Evolutionary conservation across 495 filamentous ascomycete species (phyloP), one percentile per base, ranked within the genome.

Genomic region (Chaetomium tenue): DNA sequence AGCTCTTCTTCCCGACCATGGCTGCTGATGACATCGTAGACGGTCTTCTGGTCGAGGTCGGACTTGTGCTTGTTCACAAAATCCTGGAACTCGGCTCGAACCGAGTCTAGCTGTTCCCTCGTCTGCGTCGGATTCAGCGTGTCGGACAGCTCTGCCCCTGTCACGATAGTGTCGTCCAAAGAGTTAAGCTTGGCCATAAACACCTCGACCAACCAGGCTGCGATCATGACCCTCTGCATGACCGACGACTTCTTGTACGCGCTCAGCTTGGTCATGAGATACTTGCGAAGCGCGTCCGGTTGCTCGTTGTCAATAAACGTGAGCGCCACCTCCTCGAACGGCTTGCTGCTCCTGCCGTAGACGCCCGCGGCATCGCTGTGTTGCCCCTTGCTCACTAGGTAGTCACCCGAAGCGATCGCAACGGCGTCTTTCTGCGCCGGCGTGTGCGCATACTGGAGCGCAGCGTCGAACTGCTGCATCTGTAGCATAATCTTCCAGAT

Each of bases 181-280:
- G 89, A 88, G 70, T 98, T 97, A 37, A 98, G 81, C 76, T 97
- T 97, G 3, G 91, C 89, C 94, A 98, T 98, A 75, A 94, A 98
- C 8, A 97, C 82, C 68, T 98, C 94, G 20, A 97, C 82, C 57
- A 98, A 85, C 94, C 94, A 98, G 69, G 88, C 92, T 26, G 94
- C 89, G 61, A 97, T 88, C 93, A 98, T 96, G 40, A 89, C 87
- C 58, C 94, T 79, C 76, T 98, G 94, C 95, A 97, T 98, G 23
- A 88, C 77, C 9, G 85, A 86, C 18, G 88, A 83, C 75, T 92
- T 95, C 76, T 91, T 96, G 71, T 92, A 87, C 25, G 82, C 89
- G 20, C 84, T 80, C 20, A 98, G 80, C 76, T 97, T 97, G 0
- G 90, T 89, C 23, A 93, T 70, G 12, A 98, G 84, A 72, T 98